Evolutionary conservation across 495 filamentous ascomycete species (phyloP), one percentile per base, ranked within the genome.

Genomic region (Podospora didyma): DNA sequence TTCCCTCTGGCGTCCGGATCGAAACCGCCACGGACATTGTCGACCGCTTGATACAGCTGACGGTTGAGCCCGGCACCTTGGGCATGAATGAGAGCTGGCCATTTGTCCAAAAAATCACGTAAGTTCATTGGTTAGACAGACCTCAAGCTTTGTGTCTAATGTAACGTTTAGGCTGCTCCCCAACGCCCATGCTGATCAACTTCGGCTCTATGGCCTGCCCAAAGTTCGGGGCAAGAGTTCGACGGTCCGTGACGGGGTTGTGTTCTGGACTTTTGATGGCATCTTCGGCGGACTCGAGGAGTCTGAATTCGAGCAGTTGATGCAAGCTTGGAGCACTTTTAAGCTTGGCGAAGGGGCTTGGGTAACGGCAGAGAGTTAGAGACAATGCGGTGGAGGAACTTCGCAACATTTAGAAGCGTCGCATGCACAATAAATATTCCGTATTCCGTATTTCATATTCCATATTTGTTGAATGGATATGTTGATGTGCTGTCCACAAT

Each of bases 81-180:
- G 34, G 31, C 14, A 50, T 37, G 51, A 9, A 54, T 21, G 10
- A 17, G 12, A 39, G 21, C 2, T 53, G 22, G 44, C 44, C 54
- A 11, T 67, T 64, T n/a, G 51, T 60, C 39, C 48, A 55, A 7
- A 54, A 48, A 7, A 49, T 67, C 9, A 44, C 23, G 64, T 67
- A 51, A 63, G 63, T 34, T 16, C 39, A 4, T 9, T 31, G 26
- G 3, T 31, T 14, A 42, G n/a, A 42, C 39, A 42, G n/a, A 42
- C 39, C 39, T 17, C 39, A 42, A 17, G n/a, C 39, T 17, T 3
- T 7, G n/a, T 14, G n/a, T 42, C 39, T 42, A 16, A 42, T 17
- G 12, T 17, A 16, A 16, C 5, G n/a, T 17, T 16, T 7, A 42
- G 39, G 39, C 39, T 42, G 12, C 39, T 7, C 12, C n/a, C 39